phyloP scores from a whole-genome alignment of 352 stramenopile species.

The Globisporangium rhizosaccharum region DNA sequence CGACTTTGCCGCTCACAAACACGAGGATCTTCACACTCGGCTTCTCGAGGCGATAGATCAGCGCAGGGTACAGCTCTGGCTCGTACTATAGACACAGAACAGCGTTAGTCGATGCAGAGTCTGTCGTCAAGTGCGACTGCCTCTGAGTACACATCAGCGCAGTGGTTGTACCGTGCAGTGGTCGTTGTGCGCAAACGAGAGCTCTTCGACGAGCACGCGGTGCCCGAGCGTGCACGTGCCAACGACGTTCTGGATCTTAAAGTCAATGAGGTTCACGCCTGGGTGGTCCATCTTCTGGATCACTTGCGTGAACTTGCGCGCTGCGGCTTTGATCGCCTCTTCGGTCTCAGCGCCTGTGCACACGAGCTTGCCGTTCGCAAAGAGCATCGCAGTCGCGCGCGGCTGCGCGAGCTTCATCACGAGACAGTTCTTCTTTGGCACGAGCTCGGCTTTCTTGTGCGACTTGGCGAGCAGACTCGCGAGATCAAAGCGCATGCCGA shows the following conservation, averaged over 20 bases:
- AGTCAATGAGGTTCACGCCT: constrained; percentile 82
- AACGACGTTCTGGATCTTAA: constrained; percentile 86
- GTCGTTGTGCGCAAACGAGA: constrained; percentile 71
- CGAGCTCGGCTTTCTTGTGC: constrained; percentile 63
- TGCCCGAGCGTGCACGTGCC: constrained; percentile 66
- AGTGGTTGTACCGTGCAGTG: constrained; percentile 51
- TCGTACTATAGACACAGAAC: constrained; percentile 83
- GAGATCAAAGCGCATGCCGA: constrained; percentile 80
- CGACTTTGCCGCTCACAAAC: constrained; percentile 98
- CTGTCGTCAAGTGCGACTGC: background rate
- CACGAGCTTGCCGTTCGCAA: constrained; percentile 80
- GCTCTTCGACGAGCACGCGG: constrained; percentile 74
- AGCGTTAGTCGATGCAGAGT: background rate
- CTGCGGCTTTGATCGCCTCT: constrained; percentile 67
- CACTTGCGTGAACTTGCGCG: constrained; percentile 76
- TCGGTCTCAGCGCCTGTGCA: constrained; percentile 70
- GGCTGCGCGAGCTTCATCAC: constrained; percentile 73
- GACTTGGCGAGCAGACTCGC: constrained; percentile 68
- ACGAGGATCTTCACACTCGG: constrained; percentile 98
- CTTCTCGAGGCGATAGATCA: constrained; percentile 97
- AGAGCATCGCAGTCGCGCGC: constrained; percentile 79
- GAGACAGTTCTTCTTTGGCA: constrained; percentile 85
- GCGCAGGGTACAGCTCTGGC: constrained; percentile 97
- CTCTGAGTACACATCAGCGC: background rate
- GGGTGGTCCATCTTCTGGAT: constrained; percentile 86